Base-by-base conservation (phyloP, 2,329 filamentous ascomycete genomes). In the Claviceps monticola region DNA sequence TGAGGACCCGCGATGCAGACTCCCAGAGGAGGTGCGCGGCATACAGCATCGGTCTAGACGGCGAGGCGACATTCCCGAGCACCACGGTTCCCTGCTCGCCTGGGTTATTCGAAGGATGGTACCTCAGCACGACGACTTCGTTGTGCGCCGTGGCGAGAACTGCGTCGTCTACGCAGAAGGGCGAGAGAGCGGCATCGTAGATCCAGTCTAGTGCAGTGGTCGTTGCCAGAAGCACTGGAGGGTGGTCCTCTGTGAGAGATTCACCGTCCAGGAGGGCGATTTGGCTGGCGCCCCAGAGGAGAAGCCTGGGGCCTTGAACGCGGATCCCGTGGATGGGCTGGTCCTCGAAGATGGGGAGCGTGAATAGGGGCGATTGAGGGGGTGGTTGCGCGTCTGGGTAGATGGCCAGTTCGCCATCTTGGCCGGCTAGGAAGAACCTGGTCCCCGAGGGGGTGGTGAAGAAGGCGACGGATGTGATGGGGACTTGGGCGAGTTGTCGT, bases 141-240 rank as follows among this genome's bases (percentile, higher is more conserved):
- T 97, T 96, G 66, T 97, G 90, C 1, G 91, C 88, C 2, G 89
- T 95, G 16, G 94, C 73, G 11, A 93, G 66, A 16, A 80, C 80
- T 16, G 78, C 80, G 11, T 67, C 63, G 29, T 62, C 61, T 1
- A 59, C 54, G 29, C 67, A 61, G 43, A 64, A 62, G 5, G 77
- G 71, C 47, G 75, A 77, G 52, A 83, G 66, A 37, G 72, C 68
- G 38, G 76, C 83, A 63, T 87, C 80, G 58, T 91, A 77, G 56
- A 94, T 81, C 88, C 88, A 93, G 66, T 95, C 88, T 5, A 78
- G 73, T 2, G 78, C 76, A 3, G 64, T 64, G 23, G 69, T 68
- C 62, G 51, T 19, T 49, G 54, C 50, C 34, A 51, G 49, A 42
- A 58, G 43, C 46, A 54, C 23, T 42, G 29, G 9, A 49, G 46